Evolutionary conservation across 2,329 filamentous ascomycete species (phyloP).

Genomic region (Aspergillus sp.): DNA sequence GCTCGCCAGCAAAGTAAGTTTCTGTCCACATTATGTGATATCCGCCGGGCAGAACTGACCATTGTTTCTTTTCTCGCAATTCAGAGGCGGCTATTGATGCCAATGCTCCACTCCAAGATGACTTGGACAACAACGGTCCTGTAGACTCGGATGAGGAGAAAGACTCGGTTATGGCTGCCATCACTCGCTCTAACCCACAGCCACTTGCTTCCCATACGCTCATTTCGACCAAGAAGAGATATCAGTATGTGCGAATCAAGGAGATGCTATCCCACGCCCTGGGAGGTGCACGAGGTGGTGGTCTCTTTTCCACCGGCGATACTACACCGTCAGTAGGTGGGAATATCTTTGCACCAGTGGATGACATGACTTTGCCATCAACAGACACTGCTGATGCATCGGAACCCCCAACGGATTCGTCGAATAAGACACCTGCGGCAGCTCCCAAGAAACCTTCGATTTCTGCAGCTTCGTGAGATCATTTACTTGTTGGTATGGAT

Average conservation of each 20-base stretch:
- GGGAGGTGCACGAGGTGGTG: slow-evolving; percentile 43
- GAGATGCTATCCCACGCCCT: slow-evolving; percentile 59
- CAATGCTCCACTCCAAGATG: slow-evolving; percentile 83
- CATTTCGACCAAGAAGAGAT: slow-evolving; percentile 49
- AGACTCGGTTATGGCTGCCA: slow-evolving; percentile 76
- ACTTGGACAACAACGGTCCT: slow-evolving; percentile 72
- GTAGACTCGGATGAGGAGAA: slow-evolving; percentile 96
- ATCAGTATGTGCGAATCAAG: slow-evolving; percentile 59
- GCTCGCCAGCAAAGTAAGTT: slow-evolving; percentile 88
- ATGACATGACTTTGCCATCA: slow-evolving; percentile 19
- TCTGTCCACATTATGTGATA: slow-evolving; percentile 14
- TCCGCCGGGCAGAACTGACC: slow-evolving; percentile 5
- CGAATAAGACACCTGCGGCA: slow-evolving; percentile 17
- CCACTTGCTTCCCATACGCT: slow-evolving; percentile 65
- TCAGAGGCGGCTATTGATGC: slow-evolving; percentile 90
- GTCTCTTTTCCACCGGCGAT: slow-evolving; percentile 40
- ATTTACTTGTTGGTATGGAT: not conserved
- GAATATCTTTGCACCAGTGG: slow-evolving; percentile 29
- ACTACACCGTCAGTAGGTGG: slow-evolving; percentile 24
- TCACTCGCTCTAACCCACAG: slow-evolving; percentile 70
- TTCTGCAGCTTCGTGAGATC: slow-evolving; percentile 9
- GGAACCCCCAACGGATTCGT: slow-evolving; percentile 18
- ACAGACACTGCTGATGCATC: slow-evolving; percentile 17
- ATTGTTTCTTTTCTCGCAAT: slow-evolving; percentile 14
- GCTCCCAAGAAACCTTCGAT: slow-evolving; percentile 18